A percentile compares a stretch with the other conserved stretches of the same genome.
These are phyloP conservation scores for Ophiorrhiza pumila DNA, from an alignment of 257 asterid species.

Conservation along the genomic window DNA sequence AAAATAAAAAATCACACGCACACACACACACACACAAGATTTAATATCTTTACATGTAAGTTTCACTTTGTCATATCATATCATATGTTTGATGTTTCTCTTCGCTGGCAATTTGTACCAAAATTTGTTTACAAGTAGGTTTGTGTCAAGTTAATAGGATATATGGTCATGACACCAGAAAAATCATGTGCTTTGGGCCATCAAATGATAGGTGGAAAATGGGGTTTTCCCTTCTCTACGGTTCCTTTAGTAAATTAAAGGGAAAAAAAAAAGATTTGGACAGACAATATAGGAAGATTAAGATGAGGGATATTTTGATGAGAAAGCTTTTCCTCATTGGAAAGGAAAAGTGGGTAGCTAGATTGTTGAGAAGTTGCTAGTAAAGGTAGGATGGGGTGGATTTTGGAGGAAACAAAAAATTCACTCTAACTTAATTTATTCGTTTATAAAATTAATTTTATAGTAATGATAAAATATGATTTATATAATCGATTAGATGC, in stretches of 20 bases:
- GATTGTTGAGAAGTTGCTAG: not conserved
- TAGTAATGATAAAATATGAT: too few relatives aligned
- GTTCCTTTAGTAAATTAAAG: not conserved
- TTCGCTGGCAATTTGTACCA: slow-evolving; percentile 4
- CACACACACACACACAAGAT: too few relatives aligned
- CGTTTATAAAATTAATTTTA: too few relatives aligned
- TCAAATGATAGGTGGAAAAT: not conserved
- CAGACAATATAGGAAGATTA: not conserved
- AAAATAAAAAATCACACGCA: too few relatives aligned
- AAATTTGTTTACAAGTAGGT: slow-evolving; percentile 12
- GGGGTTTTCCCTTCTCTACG: slow-evolving; percentile 7
- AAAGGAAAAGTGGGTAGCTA: slow-evolving; percentile 10
- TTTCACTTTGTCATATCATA: slow-evolving; percentile 14
- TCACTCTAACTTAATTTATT: too few relatives aligned
- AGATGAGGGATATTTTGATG: not conserved
- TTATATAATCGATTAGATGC: too few relatives aligned
- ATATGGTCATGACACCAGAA: slow-evolving; percentile 7
- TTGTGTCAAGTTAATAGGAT: not conserved
- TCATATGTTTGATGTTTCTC: too few relatives aligned
- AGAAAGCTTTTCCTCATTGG: slow-evolving; percentile 4
- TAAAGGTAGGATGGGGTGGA: not conserved
- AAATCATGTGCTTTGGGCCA: slow-evolving; percentile 22
- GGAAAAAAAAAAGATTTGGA: not conserved
- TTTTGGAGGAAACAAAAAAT: too few relatives aligned
- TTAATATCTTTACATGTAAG: slow-evolving; percentile 10